These are phyloP conservation scores for Sideroxylon spinosum DNA, from an alignment of 179 eudicot genomes.

Conservation along the genomic window DNA sequence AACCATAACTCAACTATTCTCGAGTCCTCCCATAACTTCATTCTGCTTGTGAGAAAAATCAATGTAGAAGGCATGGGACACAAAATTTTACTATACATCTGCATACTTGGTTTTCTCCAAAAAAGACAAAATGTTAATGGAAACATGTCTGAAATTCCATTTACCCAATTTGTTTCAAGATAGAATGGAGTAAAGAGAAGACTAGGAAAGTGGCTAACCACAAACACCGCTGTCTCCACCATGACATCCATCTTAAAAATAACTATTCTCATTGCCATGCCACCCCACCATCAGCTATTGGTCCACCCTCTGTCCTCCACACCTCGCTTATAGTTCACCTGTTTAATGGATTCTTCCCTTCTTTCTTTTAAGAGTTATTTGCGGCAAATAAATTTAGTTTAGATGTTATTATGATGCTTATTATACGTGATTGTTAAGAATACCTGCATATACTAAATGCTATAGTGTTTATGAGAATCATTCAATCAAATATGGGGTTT, in stretches of 20 bases:
- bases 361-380: background rate
- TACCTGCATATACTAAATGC: too few relatives aligned
- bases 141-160: background rate
- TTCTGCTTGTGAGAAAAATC: background rate
- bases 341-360: background rate
- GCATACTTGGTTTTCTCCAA: too few relatives aligned
- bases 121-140: background rate
- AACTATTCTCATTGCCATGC: background rate
- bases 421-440: too few relatives aligned
- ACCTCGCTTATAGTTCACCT: background rate
- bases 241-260: background rate
- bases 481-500: too few relatives aligned
- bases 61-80: background rate
- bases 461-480: too few relatives aligned
- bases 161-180: constrained; percentile 1
- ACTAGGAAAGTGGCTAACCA: constrained; percentile 16
- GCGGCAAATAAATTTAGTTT: background rate
- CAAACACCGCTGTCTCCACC: constrained; percentile 17
- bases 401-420: background rate
- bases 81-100: background rate
- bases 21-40: too few relatives aligned
- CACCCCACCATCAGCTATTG: background rate
- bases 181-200: constrained; percentile 2
- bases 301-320: background rate
- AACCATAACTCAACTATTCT: background rate